Evolutionary conservation across 2,329 filamentous ascomycete genomes (phyloP).

Genomic region (Stemphylium beticola): DNA sequence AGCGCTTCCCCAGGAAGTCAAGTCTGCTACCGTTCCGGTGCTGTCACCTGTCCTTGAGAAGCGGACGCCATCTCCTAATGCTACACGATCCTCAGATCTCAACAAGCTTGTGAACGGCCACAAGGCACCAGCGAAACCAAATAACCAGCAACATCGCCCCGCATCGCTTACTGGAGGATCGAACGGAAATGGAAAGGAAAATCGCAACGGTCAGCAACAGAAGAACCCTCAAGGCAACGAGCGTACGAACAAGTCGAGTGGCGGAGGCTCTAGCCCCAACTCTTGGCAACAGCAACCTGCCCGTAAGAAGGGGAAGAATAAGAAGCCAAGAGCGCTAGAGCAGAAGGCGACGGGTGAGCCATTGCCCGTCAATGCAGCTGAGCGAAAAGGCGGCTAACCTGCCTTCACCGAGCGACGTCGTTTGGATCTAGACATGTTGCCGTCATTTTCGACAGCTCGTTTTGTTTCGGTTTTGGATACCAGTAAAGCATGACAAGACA

Average conservation of each 20-base stretch:
- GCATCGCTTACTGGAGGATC: slow-evolving; percentile 34
- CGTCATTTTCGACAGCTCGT: neutral
- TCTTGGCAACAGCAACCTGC: slow-evolving; percentile 31
- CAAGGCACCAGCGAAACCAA: slow-evolving; percentile 39
- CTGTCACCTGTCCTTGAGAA: slow-evolving; percentile 78
- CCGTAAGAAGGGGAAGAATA: slow-evolving; percentile 35
- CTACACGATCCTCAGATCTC: slow-evolving; percentile 52
- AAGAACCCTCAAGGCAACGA: slow-evolving; percentile 27
- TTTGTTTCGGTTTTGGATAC: slow-evolving; percentile 6
- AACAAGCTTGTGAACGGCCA: slow-evolving; percentile 37
- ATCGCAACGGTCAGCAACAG: slow-evolving; percentile 34
- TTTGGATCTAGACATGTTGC: neutral
- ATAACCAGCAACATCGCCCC: slow-evolving; percentile 35
- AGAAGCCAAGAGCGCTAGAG: slow-evolving; percentile 36
- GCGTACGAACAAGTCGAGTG: slow-evolving; percentile 31
- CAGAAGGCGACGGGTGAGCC: slow-evolving; percentile 48
- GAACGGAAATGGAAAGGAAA: slow-evolving; percentile 30
- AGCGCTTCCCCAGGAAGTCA: slow-evolving; percentile 43
- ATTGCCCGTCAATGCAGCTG: slow-evolving; percentile 52
- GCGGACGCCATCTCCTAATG: slow-evolving; percentile 72
- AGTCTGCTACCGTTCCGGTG: slow-evolving; percentile 52
- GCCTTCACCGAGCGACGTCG: neutral
- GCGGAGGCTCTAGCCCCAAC: slow-evolving; percentile 14
- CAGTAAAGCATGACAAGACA: neutral
- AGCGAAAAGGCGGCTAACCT: slow-evolving; percentile 54